These are phyloP conservation scores for Pleurotus ostreatus DNA, from an alignment of 768 basidiomycete genomes.

Conservation along the genomic window DNA sequence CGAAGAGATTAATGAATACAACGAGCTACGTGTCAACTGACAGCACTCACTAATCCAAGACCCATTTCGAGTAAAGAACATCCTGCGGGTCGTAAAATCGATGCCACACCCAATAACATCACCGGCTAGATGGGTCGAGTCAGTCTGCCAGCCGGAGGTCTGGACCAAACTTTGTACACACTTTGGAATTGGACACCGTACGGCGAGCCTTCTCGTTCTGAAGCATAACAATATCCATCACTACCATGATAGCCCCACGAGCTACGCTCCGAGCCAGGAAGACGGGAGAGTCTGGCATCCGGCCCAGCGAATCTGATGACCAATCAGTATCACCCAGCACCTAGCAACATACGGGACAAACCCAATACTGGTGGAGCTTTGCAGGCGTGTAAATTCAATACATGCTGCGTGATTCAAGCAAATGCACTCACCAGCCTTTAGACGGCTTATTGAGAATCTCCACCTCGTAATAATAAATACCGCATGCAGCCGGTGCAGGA, in stretches of 20 bases:
- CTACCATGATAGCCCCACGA: constrained; percentile 96
- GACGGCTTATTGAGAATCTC: constrained; percentile 76
- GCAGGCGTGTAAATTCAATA: constrained; percentile 1
- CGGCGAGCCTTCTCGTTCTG: constrained; percentile 63
- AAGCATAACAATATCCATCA: constrained; percentile 75
- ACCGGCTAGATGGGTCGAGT: constrained; percentile 47
- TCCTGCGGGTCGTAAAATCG: constrained; percentile 75
- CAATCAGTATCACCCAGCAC: constrained; percentile 3
- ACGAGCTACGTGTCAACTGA: neutral
- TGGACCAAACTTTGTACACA: constrained; percentile 31
- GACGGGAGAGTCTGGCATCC: constrained; percentile 62
- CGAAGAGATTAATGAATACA: constrained; percentile 19
- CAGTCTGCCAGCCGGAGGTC: neutral
- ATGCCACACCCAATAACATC: constrained; percentile 92
- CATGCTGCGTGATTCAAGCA: neutral
- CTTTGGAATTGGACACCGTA: constrained; percentile 83
- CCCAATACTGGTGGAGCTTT: constrained; percentile 81
- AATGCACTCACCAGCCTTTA: constrained; percentile 61
- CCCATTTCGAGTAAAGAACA: constrained; percentile 92
- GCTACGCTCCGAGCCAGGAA: constrained; percentile 82
- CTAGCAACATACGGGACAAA: constrained; percentile 26
- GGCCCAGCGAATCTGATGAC: constrained; percentile 58
- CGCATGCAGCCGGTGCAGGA: constrained; percentile 80
- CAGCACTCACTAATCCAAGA: constrained; percentile 50
- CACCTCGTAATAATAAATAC: constrained; percentile 94